Evolutionary conservation across 805 yeast genomes (phyloP).

Genomic region (Zygosaccharomyces gambellarensis): DNA sequence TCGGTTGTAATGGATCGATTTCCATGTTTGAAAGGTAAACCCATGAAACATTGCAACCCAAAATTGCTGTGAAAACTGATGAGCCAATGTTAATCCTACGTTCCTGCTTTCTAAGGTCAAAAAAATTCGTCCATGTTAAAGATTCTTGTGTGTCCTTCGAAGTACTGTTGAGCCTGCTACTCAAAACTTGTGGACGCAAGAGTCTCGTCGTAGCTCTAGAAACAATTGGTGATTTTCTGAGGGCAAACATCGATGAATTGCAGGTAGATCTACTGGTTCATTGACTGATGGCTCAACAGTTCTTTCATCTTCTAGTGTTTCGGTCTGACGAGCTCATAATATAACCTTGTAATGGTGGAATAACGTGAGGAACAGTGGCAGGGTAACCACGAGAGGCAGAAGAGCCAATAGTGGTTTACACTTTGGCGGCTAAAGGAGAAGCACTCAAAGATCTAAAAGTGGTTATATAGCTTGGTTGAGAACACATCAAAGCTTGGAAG

Average conservation of each 20-base stretch:
- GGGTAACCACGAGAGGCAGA: too few species aligned
- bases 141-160: conserved; percentile 3
- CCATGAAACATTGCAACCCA: conserved; percentile 67
- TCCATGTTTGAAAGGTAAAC: conserved; percentile 72
- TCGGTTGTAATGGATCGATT: conserved; percentile 79
- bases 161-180: background rate
- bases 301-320: too few species aligned
- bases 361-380: too few species aligned
- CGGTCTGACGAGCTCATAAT: background rate
- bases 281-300: too few species aligned
- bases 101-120: conserved; percentile 68
- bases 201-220: background rate
- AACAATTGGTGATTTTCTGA: background rate
- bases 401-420: too few species aligned
- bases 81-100: conserved; percentile 63
- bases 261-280: background rate
- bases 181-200: background rate
- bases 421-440: too few species aligned
- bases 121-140: conserved; percentile 76
- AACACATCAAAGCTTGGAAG: too few species aligned
- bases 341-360: too few species aligned
- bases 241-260: background rate
- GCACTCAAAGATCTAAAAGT: too few species aligned
- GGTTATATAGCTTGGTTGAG: too few species aligned
- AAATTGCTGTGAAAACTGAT: conserved; percentile 61